Percentiles rank a stretch among this genome's conserved stretches.
Evolutionary conservation across 805 yeast species (phyloP).

Genomic region (Kuraishia ogatae): DNA sequence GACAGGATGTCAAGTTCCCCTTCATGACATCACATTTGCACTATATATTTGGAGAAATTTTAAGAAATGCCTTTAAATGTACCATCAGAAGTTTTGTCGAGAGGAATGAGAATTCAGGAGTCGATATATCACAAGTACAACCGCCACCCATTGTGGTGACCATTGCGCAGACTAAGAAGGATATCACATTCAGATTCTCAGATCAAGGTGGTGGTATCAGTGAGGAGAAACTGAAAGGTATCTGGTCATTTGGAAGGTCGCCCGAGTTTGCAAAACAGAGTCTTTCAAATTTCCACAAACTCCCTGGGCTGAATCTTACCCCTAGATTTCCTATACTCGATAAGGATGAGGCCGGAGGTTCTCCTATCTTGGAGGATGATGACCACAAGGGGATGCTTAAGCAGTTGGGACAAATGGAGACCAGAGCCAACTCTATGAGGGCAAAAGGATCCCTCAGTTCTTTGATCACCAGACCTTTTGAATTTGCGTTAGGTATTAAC

Average conservation of each 20-base stretch:
- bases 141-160: conserved; percentile 77
- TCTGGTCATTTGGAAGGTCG: conserved; percentile 85
- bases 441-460: conserved; percentile 31
- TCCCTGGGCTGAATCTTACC: conserved; percentile 50
- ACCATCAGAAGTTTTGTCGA: conserved; percentile 44
- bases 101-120: conserved; percentile 10
- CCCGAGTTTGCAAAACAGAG: conserved; percentile 50
- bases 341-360: neutral
- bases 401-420: conserved; percentile 23
- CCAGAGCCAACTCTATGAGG: conserved; percentile 7
- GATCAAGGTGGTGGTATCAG: conserved; percentile 89
- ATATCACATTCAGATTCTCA: conserved; percentile 68
- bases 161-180: conserved; percentile 55
- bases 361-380: neutral
- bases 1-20: conserved; percentile 66
- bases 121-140: conserved; percentile 10
- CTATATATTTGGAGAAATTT: conserved; percentile 78
- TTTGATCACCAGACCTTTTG: conserved; percentile 64
- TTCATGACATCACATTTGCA: conserved; percentile 83
- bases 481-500: conserved; percentile 76
- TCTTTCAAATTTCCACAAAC: conserved; percentile 56
- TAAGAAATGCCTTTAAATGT: conserved; percentile 80
- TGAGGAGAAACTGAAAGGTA: conserved; percentile 44
- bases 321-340: conserved; percentile 17
- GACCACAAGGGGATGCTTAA: conserved; percentile 15